phyloP scores from a whole-genome alignment of 805 yeast genomes.

The Monosporozyma siamensis region DNA sequence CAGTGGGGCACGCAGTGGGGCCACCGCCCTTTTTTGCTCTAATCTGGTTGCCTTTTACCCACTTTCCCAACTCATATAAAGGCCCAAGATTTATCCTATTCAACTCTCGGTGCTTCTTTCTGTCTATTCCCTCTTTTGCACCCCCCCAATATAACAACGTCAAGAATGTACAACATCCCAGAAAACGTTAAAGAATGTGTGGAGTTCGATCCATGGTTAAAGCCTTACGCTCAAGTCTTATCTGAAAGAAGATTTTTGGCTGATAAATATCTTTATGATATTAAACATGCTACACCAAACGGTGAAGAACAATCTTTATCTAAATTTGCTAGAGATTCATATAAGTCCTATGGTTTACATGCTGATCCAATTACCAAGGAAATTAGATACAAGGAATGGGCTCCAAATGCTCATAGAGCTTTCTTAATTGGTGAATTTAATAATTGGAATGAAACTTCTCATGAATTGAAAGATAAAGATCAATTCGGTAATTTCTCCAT shows the following conservation, averaged over 20 bases:
- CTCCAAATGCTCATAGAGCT: conserved; percentile 75
- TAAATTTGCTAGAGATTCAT: conserved; percentile 62
- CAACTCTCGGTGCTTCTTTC: too few species aligned
- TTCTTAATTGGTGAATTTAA: conserved; percentile 89
- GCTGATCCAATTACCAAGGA: conserved; percentile 42
- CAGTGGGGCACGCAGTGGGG: too few species aligned
- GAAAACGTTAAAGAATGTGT: conserved; percentile 49
- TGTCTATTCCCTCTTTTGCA: too few species aligned
- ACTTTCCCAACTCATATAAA: too few species aligned
- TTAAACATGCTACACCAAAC: conserved; percentile 32
- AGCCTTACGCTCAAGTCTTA: conserved; percentile 63
- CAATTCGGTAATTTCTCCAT: conserved; percentile 64
- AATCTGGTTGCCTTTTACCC: too few species aligned
- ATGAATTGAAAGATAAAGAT: conserved; percentile 46
- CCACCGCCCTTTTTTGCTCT: too few species aligned
- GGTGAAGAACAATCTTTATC: conserved; percentile 55
- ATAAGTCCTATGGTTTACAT: conserved; percentile 68
- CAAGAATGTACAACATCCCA: conserved; percentile 20
- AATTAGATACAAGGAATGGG: conserved; percentile 71
- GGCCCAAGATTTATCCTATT: too few species aligned
- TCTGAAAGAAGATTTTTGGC: conserved; percentile 60
- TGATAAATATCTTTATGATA: conserved; percentile 48
- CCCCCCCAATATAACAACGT: too few species aligned
- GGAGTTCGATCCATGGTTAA: conserved; percentile 75
- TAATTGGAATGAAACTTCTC: conserved; percentile 55